These are phyloP conservation scores for Paraphaeosphaeria sporulosa DNA, from an alignment of 2,329 filamentous ascomycete genomes.

Conservation along the genomic window DNA sequence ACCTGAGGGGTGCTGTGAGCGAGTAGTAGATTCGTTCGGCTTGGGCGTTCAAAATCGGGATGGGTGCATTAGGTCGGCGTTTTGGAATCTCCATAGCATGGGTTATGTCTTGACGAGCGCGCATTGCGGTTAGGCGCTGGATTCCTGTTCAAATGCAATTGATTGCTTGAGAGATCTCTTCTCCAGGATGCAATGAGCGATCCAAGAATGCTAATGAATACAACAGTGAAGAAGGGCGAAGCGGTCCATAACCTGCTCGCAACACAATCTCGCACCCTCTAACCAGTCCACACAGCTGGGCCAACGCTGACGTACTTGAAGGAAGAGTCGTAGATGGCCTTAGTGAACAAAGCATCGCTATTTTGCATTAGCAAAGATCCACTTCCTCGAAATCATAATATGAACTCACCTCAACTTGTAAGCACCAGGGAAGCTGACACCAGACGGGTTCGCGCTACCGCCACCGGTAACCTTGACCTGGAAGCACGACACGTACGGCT, in stretches of 20 bases:
- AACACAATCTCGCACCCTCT: conserved; percentile 8
- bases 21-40: background rate
- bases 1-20: background rate
- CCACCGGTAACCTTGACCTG: conserved; percentile 49
- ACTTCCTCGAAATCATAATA: background rate
- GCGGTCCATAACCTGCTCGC: too few species aligned
- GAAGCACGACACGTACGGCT: conserved; percentile 48
- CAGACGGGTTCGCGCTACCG: conserved; percentile 41
- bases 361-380: conserved; percentile 8
- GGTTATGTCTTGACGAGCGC: background rate
- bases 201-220: conserved; percentile 10
- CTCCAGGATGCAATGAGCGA: conserved; percentile 7
- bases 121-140: background rate
- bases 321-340: conserved; percentile 42
- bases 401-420: conserved; percentile 38
- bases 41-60: background rate
- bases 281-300: conserved; percentile 44
- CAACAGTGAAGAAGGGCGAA: background rate
- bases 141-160: background rate
- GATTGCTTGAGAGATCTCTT: conserved; percentile 9
- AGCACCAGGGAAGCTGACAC: conserved; percentile 45
- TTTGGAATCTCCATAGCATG: background rate
- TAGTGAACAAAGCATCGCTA: conserved; percentile 42
- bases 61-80: background rate
- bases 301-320: conserved; percentile 48